Conservation (phyloP, 2,329 filamentous ascomycete genomes). For the Calonectria ilicicola region DNA sequence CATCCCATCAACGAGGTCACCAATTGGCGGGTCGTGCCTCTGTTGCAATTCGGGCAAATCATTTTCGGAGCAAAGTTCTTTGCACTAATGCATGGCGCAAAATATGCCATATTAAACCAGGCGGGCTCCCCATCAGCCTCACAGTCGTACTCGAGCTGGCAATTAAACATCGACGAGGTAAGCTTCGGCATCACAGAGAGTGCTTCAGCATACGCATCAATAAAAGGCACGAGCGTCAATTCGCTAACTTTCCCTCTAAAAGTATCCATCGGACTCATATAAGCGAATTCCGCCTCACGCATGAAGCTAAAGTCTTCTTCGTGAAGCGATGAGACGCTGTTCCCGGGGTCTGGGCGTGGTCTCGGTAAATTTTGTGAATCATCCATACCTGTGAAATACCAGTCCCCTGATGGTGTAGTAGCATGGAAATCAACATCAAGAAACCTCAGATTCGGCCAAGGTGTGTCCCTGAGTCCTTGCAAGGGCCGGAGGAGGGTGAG, state of each 20-base stretch:
- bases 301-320: slow-evolving; percentile 8
- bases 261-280: neutral
- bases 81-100: slow-evolving; percentile 3
- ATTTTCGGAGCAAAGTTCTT: neutral
- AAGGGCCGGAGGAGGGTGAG: neutral
- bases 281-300: neutral
- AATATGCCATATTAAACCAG: slow-evolving; percentile 9
- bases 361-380: neutral
- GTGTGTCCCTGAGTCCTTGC: neutral
- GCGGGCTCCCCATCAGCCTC: neutral
- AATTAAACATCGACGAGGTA: neutral
- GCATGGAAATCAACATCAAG: slow-evolving; percentile 11
- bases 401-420: neutral
- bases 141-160: neutral
- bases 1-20: slow-evolving; percentile 12
- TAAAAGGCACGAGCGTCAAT: neutral
- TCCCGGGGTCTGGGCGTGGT: neutral
- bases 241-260: neutral
- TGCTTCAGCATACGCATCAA: slow-evolving; percentile 7
- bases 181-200: slow-evolving; percentile 19
- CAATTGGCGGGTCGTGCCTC: slow-evolving; percentile 4
- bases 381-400: slow-evolving; percentile 1
- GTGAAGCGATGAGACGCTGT: neutral
- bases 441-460: slow-evolving; percentile 7
- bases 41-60: neutral